phyloP scores from a whole-genome alignment of 2,329 filamentous ascomycete genomes.

The Polychaeton citri region DNA sequence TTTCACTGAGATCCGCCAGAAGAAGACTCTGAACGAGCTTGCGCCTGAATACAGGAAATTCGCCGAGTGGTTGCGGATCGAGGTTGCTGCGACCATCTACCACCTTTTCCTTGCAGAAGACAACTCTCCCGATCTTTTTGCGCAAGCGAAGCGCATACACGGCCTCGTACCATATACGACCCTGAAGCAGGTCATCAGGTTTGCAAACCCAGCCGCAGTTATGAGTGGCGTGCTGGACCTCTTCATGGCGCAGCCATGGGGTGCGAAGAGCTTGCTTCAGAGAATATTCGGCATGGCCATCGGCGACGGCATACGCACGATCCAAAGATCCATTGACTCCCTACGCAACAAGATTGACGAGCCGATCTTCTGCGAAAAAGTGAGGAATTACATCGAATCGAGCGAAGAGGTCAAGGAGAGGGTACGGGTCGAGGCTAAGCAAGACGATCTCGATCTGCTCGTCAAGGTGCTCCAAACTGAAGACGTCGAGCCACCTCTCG shows the following conservation, averaged over 20 bases:
- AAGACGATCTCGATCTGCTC: slow-evolving; percentile 69
- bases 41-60: slow-evolving; percentile 97
- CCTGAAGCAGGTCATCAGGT: slow-evolving; percentile 91
- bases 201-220: slow-evolving; percentile 90
- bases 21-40: slow-evolving; percentile 73
- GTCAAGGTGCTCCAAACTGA: slow-evolving; percentile 76
- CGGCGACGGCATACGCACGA: slow-evolving; percentile 74
- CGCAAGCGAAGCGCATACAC: slow-evolving; percentile 86
- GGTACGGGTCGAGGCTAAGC: slow-evolving; percentile 59
- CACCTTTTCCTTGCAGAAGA: slow-evolving; percentile 96
- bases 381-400: slow-evolving; percentile 65
- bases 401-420: slow-evolving; percentile 60
- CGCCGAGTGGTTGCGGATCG: slow-evolving; percentile 93
- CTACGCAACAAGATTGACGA: slow-evolving; percentile 71
- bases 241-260: slow-evolving; percentile 91
- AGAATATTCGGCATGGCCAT: slow-evolving; percentile 87
- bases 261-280: slow-evolving; percentile 78
- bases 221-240: slow-evolving; percentile 94
- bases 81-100: slow-evolving; percentile 91
- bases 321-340: slow-evolving; percentile 75
- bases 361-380: slow-evolving; percentile 61
- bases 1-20: slow-evolving; percentile 85
- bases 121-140: slow-evolving; percentile 92
- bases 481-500: slow-evolving; percentile 56
- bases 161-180: slow-evolving; percentile 86